Percentiles rank a stretch among this genome's conserved stretches.
Evolutionary conservation across 1,284 basidiomycete species (phyloP).

Genomic region (Fomes fomentarius): DNA sequence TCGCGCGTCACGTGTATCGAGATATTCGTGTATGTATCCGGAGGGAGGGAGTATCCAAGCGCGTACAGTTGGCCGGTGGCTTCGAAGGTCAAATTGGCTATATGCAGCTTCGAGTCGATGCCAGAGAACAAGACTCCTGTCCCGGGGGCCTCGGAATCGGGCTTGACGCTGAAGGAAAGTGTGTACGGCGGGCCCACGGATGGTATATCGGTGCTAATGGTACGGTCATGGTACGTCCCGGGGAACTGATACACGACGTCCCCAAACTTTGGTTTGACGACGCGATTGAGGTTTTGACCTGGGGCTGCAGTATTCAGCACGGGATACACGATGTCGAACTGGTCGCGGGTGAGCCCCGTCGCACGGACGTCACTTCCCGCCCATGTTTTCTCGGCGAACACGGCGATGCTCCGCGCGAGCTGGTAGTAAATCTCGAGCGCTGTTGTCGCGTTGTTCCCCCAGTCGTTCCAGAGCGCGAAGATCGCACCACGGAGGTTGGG

Average conservation of each 20-base stretch:
- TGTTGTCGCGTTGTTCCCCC: conserved; percentile 36
- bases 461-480: conserved; percentile 36
- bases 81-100: conserved; percentile 43
- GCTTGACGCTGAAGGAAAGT: conserved; percentile 40
- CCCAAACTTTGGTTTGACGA: conserved; percentile 23
- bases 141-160: conserved; percentile 16
- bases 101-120: conserved; percentile 39
- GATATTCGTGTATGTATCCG: conserved; percentile 36
- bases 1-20: conserved; percentile 41
- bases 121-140: conserved; percentile 40
- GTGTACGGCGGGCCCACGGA: conserved; percentile 51
- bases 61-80: conserved; percentile 42
- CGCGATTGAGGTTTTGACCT: conserved; percentile 35
- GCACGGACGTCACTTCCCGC: conserved; percentile 28
- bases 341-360: conserved; percentile 27
- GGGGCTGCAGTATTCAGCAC: conserved; percentile 32
- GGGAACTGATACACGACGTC: conserved; percentile 27
- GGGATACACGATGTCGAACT: conserved; percentile 31
- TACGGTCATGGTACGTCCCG: conserved; percentile 7
- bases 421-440: conserved; percentile 35
- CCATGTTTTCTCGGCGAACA: conserved; percentile 34
- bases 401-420: conserved; percentile 31
- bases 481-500: conserved; percentile 31
- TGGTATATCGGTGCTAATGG: conserved; percentile 34
- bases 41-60: conserved; percentile 35